Conservation (phyloP, 1,139 yeast genomes). For the Pichia sp. region DNA sequence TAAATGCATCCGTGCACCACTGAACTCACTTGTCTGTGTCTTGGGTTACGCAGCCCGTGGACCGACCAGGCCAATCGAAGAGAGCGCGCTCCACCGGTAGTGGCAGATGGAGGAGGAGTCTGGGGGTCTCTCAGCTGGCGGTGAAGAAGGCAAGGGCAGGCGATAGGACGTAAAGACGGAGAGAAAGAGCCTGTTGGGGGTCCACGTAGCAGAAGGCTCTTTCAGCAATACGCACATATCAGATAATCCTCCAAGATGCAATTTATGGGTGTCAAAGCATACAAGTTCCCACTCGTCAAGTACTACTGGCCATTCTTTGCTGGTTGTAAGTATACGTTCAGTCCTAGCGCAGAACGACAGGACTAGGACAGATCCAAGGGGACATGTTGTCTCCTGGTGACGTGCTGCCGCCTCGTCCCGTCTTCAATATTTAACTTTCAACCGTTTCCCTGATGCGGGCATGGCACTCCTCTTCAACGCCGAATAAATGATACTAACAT, state of each 20-base stretch:
- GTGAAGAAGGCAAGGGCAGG: not conserved
- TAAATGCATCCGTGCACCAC: constrained; percentile 4
- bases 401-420: not conserved
- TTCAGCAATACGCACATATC: not conserved
- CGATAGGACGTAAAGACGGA: not conserved
- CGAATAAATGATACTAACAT: not conserved
- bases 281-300: constrained; percentile 40
- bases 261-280: constrained; percentile 33
- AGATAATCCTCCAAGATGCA: constrained; percentile 22
- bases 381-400: not conserved
- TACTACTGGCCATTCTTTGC: constrained; percentile 67
- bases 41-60: constrained; percentile 13
- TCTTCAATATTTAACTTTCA: too few relatives aligned
- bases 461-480: too few relatives aligned
- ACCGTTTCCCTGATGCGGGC: too few relatives aligned
- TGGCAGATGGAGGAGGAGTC: not conserved
- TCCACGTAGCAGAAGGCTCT: not conserved
- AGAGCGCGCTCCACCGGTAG: not conserved
- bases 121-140: not conserved
- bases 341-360: not conserved
- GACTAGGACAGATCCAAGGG: too few relatives aligned
- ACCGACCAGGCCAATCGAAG: constrained; percentile 1
- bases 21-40: not conserved
- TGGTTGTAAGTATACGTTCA: constrained; percentile 43
- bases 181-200: not conserved